Base-by-base conservation (phyloP, 331 rosid species). In the Telfairia occidentalis region DNA sequence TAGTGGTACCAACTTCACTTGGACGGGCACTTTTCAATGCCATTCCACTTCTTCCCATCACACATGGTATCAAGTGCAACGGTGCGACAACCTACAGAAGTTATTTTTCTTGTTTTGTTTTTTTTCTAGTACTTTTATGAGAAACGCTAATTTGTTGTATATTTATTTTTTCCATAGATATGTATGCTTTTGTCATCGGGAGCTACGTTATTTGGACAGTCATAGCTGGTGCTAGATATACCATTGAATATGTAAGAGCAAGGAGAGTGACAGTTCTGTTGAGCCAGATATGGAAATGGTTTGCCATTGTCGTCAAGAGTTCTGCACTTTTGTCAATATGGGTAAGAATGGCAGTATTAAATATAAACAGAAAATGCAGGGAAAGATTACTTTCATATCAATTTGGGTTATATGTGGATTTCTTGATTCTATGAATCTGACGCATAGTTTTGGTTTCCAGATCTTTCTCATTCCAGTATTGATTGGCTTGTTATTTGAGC, bases 1-100 rank as follows among this genome's bases (percentile, higher is more conserved):
- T 95, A 82, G 97, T 95, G 82, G 90, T 95, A 72, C 99, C 99
- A 77, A 85, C 90, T 40, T 87, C 97, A 73, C 85, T 92, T 72
- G 99, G 99, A 72, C 84, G 97, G 81, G 82, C 90, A 63, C 87
- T 95, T 58, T 95, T 95, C 85, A 86, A 95, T 78, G 84, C 91
- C 63, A 88, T 95, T 83, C 99, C 99, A 26, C 91, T 90, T 80
- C 96, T 95, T 67, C 97, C 99, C 54, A 86, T 95, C 78, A 92
- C 99, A 57, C 99, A 95, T 81, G 99, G 97, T 71, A 92, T 95
- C 82, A 95, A 92, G 84, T 95, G 97, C 87, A 95, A 95, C 2
- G 99, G 99, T 95, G 86, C 77, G 30, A 71, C 40, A 34, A 69
- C 50, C 78, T 50, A 74, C 69, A 74, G 76, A 76, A 63, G 50